Conservation (phyloP, 768 basidiomycete species). For the Lenzites betulinus region DNA sequence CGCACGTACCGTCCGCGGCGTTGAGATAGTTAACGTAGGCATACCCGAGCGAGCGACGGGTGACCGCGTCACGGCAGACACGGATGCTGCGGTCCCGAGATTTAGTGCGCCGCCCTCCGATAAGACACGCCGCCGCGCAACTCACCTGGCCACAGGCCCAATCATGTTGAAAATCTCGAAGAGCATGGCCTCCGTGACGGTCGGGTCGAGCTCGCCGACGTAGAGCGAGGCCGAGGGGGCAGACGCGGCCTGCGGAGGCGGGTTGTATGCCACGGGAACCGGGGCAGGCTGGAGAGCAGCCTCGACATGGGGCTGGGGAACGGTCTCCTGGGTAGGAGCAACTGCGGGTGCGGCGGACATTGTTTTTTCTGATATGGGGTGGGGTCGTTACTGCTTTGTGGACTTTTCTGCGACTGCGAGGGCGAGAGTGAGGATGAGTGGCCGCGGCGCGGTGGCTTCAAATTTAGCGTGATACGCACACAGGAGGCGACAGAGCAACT, state of each 20-base stretch:
- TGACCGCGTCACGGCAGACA: slow-evolving; percentile 99
- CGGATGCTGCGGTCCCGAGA: slow-evolving; percentile 69
- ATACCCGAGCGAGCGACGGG: slow-evolving; percentile 98
- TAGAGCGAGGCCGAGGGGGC: slow-evolving; percentile 93
- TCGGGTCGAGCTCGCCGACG: slow-evolving; percentile 97
- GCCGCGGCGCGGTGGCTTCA: slow-evolving; percentile 18
- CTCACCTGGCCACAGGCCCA: slow-evolving; percentile 95
- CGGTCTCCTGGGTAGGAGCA: slow-evolving; percentile 34
- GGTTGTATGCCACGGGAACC: slow-evolving; percentile 56
- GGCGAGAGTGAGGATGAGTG: slow-evolving; percentile 17
- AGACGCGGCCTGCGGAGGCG: slow-evolving; percentile 52
- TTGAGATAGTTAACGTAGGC: slow-evolving; percentile 99
- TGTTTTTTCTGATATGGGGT: slow-evolving; percentile 37
- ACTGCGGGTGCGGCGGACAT: slow-evolving; percentile 41
- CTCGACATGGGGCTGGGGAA: slow-evolving; percentile 42
- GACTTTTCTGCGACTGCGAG: slow-evolving; percentile 70
- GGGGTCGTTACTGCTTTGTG: slow-evolving; percentile 93
- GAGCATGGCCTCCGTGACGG: slow-evolving; percentile 98
- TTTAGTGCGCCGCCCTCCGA: slow-evolving; percentile 9
- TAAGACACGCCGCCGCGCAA: not conserved
- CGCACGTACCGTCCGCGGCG: slow-evolving; percentile 75
- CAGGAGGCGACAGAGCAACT: slow-evolving; percentile 77
- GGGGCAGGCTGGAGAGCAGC: slow-evolving; percentile 49
- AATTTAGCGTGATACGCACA: slow-evolving; percentile 45
- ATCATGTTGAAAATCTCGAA: slow-evolving; percentile 99